These are phyloP conservation scores for Coemansia sp. DNA, from an alignment of 192 early-diverging fungal species.

Conservation along the genomic window DNA sequence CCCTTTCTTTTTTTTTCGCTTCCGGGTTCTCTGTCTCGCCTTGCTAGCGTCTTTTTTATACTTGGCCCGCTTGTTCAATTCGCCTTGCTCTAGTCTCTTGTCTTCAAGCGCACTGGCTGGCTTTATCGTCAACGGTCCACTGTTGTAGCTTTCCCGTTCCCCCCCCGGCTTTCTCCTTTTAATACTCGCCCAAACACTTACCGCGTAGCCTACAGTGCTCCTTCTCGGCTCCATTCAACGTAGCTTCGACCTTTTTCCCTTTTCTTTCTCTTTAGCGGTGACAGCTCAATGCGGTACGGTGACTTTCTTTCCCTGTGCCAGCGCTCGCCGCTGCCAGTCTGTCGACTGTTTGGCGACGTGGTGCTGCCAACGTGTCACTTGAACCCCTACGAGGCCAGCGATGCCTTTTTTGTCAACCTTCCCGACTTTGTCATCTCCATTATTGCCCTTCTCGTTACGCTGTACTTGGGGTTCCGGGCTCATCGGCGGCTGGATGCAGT, in stretches of 20 bases:
- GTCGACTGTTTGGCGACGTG: constrained; percentile 44
- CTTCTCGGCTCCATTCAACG: neutral
- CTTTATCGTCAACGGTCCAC: neutral
- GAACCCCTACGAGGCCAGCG: constrained; percentile 16
- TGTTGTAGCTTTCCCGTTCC: neutral
- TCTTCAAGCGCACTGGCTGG: neutral
- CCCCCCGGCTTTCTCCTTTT: neutral
- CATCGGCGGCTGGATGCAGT: constrained; percentile 54
- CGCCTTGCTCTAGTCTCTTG: neutral
- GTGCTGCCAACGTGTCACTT: constrained; percentile 36
- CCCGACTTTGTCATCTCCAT: constrained; percentile 53
- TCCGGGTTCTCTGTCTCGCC: neutral
- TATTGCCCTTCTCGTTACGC: constrained; percentile 40
- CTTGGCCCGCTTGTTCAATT: constrained; percentile 3
- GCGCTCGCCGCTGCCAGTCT: constrained; percentile 47
- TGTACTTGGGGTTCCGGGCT: constrained; percentile 44
- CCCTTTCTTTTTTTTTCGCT: neutral
- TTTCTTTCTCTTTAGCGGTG: constrained; percentile 7
- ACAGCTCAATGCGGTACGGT: constrained; percentile 48
- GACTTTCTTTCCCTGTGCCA: constrained; percentile 53
- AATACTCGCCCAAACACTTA: neutral
- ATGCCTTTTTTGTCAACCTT: constrained; percentile 37
- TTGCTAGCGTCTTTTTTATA: constrained; percentile 17
- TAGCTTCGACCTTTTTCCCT: neutral
- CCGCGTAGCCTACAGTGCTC: neutral